Evolutionary conservation across 306 rosid species (phyloP).

Genomic region (Medicago lupulina): DNA sequence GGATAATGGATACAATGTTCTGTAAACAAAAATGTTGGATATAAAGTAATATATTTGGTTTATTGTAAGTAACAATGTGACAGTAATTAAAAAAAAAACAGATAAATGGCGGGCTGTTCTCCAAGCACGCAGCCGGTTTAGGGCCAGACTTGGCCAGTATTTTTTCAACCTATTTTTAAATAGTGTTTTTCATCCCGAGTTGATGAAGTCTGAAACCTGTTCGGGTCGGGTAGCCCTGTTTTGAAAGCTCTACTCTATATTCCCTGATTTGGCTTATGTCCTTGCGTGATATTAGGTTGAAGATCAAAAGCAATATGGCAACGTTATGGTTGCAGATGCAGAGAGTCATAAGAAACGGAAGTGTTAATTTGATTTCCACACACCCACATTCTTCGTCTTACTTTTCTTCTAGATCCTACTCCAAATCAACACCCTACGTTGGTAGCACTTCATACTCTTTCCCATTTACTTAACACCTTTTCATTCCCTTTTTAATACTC

Average conservation of each 20-base stretch:
- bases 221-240: neutral
- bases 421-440: slow-evolving; percentile 58
- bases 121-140: too few species aligned
- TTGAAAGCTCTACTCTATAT: too few species aligned
- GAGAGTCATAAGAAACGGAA: slow-evolving; percentile 37
- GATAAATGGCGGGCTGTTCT: too few species aligned
- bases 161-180: too few species aligned
- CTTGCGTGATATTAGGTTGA: neutral
- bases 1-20: too few species aligned
- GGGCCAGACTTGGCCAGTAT: neutral
- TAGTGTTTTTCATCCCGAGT: neutral
- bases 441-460: slow-evolving; percentile 40
- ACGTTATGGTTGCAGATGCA: slow-evolving; percentile 65
- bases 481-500: too few species aligned
- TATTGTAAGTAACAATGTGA: too few species aligned
- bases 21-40: too few species aligned
- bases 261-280: neutral
- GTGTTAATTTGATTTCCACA: slow-evolving; percentile 28
- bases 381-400: slow-evolving; percentile 37
- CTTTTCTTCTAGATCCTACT: slow-evolving; percentile 60
- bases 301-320: slow-evolving; percentile 28
- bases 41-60: too few species aligned
- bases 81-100: too few species aligned
- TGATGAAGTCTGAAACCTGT: neutral
- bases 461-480: neutral